These are phyloP conservation scores for Gossypium armourianum DNA, from an alignment of 441 rosid species.

Conservation along the genomic window DNA sequence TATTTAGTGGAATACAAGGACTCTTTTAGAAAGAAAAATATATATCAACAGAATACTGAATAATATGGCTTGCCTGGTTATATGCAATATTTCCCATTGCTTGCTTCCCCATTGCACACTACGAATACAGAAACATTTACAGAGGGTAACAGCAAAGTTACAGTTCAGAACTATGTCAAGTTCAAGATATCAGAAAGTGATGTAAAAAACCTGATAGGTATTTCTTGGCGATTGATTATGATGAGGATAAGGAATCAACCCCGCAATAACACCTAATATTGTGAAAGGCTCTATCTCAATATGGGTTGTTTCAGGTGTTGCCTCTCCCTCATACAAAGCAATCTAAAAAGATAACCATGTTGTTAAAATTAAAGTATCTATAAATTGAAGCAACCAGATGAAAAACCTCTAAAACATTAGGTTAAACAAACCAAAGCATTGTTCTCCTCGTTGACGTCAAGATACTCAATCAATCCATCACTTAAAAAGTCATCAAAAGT, in stretches of 20 bases:
- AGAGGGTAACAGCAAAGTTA: slow-evolving; percentile 15
- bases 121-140: slow-evolving; percentile 16
- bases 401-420: slow-evolving; percentile 12
- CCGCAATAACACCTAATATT: slow-evolving; percentile 89
- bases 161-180: slow-evolving; percentile 14
- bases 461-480: slow-evolving; percentile 84
- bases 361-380: slow-evolving; percentile 9
- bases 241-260: slow-evolving; percentile 92
- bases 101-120: slow-evolving; percentile 99
- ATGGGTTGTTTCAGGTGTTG: slow-evolving; percentile 66
- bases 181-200: slow-evolving; percentile 11
- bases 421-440: slow-evolving; percentile 67
- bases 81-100: slow-evolving; percentile 96
- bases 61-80: slow-evolving; percentile 60
- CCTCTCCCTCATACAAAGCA: slow-evolving; percentile 77
- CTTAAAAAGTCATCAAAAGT: slow-evolving; percentile 80
- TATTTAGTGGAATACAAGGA: neutral
- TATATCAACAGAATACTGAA: neutral
- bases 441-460: slow-evolving; percentile 96
- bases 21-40: neutral
- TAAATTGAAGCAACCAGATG: slow-evolving; percentile 8
- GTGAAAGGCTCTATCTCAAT: slow-evolving; percentile 97
- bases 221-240: slow-evolving; percentile 98
- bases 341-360: slow-evolving; percentile 41
- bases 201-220: slow-evolving; percentile 66